phyloP scores from a whole-genome alignment of 495 filamentous ascomycete genomes.

The Xylaria cubensis region DNA sequence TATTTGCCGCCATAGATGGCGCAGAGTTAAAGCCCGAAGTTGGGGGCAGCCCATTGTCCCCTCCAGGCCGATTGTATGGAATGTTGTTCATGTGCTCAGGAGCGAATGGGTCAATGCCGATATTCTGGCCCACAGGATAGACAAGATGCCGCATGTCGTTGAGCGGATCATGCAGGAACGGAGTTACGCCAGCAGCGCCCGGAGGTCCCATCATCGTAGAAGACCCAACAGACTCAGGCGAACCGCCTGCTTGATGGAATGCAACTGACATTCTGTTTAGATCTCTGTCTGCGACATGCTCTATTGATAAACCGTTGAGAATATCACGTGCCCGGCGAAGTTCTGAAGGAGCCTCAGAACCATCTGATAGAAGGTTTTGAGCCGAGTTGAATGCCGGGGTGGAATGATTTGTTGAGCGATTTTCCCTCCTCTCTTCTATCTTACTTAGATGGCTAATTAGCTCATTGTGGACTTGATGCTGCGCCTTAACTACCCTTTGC shows the following conservation, averaged over 20 bases:
- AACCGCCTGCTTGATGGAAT: slow-evolving; percentile 64
- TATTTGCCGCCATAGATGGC: slow-evolving; percentile 37
- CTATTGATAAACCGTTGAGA: slow-evolving; percentile 78
- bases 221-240: slow-evolving; percentile 53
- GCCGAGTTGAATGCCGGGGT: slow-evolving; percentile 45
- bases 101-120: slow-evolving; percentile 94
- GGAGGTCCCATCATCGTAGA: slow-evolving; percentile 53
- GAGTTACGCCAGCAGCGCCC: slow-evolving; percentile 41
- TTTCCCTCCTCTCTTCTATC: slow-evolving; percentile 50
- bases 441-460: slow-evolving; percentile 58
- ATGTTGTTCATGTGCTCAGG: slow-evolving; percentile 94
- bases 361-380: slow-evolving; percentile 50
- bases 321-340: slow-evolving; percentile 90
- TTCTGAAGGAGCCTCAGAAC: slow-evolving; percentile 73
- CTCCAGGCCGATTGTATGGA: slow-evolving; percentile 70
- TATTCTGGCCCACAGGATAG: slow-evolving; percentile 86
- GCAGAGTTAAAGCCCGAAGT: slow-evolving; percentile 33
- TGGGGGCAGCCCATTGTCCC: slow-evolving; percentile 35
- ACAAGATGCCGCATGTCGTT: slow-evolving; percentile 81
- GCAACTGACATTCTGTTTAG: slow-evolving; percentile 79
- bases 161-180: slow-evolving; percentile 54
- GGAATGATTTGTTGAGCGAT: slow-evolving; percentile 50
- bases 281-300: slow-evolving; percentile 77
- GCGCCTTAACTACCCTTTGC: slow-evolving; percentile 88
- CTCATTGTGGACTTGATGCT: slow-evolving; percentile 58